Base-by-base conservation (phyloP, 202 grass and related monocot genomes). In the Hordeum pubiflorum region DNA sequence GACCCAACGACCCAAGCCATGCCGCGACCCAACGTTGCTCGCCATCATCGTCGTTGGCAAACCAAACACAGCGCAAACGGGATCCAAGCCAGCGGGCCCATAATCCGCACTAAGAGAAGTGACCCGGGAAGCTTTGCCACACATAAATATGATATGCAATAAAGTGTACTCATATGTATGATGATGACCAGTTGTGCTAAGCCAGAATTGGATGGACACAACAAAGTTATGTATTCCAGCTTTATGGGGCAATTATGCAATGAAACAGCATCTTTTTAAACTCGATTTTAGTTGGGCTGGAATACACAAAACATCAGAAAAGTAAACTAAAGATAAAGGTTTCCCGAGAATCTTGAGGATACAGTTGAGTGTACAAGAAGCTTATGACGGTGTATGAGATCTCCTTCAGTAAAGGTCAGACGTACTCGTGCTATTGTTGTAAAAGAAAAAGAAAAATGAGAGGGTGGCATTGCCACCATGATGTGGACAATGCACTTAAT, bases 321-420 rank as follows among this genome's bases (percentile, higher is more conserved):
- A 64, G 78, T 17, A 23, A 66, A 81, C 18, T 54, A 84, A 88
- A 88, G 70, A 39, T 63, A 81, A 81, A 81, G 43, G 54, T 72
- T 79, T 67, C 58, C 57, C 38, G 44, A 63, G 78, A 89, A 77
- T 85, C 64, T 85, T 81, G 36, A 85, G 55, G 70, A 81, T 57
- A 77, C 32, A 84, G 50, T 81, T 60, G 76, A 81, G 86, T 88
- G 62, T 70, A 69, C 29, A 81, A 63, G 82, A 88, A 57, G 81
- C 14, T 71, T 71, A 85, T 38, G 56, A 64, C 15, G 55, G 68
- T 17, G 71, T 70, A 77, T 73, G 39, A 62, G 26, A 56, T 61
- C 46, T 54, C 46, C 10, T 12, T 74, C 44, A 52, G 5, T 50
- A 41, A 74, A 55, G 52, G 70, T 32, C 32, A 74, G 46, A 20